Percentiles rank a stretch among this genome's conserved stretches.
Evolutionary conservation across 805 yeast species (phyloP).

Genomic region (Wickerhamiella spandovensis): DNA sequence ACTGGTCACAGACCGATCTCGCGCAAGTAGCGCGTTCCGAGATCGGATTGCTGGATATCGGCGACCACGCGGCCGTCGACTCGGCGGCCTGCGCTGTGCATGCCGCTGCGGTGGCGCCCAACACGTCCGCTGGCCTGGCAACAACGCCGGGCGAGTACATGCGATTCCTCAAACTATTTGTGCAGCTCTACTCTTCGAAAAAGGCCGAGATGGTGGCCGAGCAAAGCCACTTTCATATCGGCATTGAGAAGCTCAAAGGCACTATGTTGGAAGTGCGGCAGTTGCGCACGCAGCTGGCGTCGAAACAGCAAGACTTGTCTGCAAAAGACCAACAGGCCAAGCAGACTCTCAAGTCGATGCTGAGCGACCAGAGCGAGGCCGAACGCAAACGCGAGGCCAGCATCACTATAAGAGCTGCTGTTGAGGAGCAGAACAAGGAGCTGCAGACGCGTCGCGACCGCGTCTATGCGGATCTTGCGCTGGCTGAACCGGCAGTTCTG

Average conservation of each 20-base stretch:
- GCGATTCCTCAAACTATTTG: conserved; percentile 30
- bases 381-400: conserved; percentile 85
- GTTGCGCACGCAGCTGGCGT: conserved; percentile 40
- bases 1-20: conserved; percentile 42
- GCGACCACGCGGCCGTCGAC: neutral
- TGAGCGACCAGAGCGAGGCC: conserved; percentile 79
- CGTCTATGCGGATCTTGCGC: conserved; percentile 53
- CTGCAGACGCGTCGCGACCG: conserved; percentile 38
- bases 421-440: conserved; percentile 51
- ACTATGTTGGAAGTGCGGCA: conserved; percentile 60
- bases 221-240: conserved; percentile 60
- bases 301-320: conserved; percentile 37
- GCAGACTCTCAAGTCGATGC: conserved; percentile 57
- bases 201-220: conserved; percentile 42
- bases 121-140: neutral
- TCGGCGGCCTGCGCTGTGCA: neutral
- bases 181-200: conserved; percentile 29
- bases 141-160: conserved; percentile 43
- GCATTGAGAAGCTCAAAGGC: conserved; percentile 62
- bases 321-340: conserved; percentile 57
- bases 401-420: conserved; percentile 53
- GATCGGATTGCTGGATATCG: neutral
- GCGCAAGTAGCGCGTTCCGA: neutral
- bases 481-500: conserved; percentile 70
- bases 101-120: neutral